These are phyloP conservation scores for Astrocystis sublimbata DNA, from an alignment of 495 filamentous ascomycete genomes.

Conservation along the genomic window DNA sequence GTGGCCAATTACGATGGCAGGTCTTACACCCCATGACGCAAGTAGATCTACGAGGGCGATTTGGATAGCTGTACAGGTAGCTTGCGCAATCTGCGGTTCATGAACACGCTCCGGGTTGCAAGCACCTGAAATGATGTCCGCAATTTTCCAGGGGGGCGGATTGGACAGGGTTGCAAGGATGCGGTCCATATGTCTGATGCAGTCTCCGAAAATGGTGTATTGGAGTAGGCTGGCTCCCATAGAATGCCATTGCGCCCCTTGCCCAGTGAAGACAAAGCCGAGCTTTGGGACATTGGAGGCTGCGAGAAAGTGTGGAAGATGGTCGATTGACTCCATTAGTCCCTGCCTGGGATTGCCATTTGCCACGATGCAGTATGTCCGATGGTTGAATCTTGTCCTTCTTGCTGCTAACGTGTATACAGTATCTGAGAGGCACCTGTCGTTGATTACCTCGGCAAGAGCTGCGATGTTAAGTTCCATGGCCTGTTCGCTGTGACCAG, in stretches of 20 bases:
- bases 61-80: slow-evolving; percentile 43
- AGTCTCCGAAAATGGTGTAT: not conserved
- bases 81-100: slow-evolving; percentile 34
- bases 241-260: slow-evolving; percentile 14
- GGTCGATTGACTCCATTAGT: slow-evolving; percentile 7
- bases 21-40: slow-evolving; percentile 42
- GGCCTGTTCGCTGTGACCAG: slow-evolving; percentile 33
- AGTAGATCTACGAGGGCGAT: slow-evolving; percentile 52
- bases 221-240: slow-evolving; percentile 18
- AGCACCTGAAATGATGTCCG: slow-evolving; percentile 24
- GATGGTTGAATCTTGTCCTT: slow-evolving; percentile 25
- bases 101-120: slow-evolving; percentile 26
- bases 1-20: slow-evolving; percentile 36
- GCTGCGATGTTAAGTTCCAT: slow-evolving; percentile 33
- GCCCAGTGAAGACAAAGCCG: slow-evolving; percentile 6
- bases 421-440: slow-evolving; percentile 32
- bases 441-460: slow-evolving; percentile 18
- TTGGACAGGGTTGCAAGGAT: not conserved
- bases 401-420: slow-evolving; percentile 35
- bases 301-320: no score
- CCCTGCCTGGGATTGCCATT: slow-evolving; percentile 9
- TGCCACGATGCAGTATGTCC: slow-evolving; percentile 30
- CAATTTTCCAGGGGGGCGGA: slow-evolving; percentile 14
- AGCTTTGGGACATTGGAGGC: not conserved
- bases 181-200: slow-evolving; percentile 2